Percentiles rank a stretch among this genome's conserved stretches.
These are phyloP conservation scores for Globisporangium megalacanthum DNA, from an alignment of 352 stramenopile genomes.

Conservation along the genomic window DNA sequence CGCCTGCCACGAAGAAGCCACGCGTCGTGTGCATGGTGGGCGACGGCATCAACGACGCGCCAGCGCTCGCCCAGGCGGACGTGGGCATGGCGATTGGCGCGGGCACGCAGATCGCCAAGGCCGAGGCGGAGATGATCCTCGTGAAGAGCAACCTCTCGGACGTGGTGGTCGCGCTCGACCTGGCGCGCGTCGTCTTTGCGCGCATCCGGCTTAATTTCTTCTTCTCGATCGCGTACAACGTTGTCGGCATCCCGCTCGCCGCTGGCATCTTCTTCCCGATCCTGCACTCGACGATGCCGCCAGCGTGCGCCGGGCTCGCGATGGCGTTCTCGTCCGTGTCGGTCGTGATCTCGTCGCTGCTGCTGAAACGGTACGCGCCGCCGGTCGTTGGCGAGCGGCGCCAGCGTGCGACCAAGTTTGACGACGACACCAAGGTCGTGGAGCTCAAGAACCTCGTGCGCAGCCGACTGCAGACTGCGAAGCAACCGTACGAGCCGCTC, in stretches of 20 bases:
- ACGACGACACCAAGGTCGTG: slow-evolving; percentile 62
- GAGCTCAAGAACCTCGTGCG: slow-evolving; percentile 76
- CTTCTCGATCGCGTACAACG: slow-evolving; percentile 86
- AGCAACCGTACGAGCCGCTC: slow-evolving; percentile 59
- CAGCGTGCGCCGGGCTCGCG: slow-evolving; percentile 74
- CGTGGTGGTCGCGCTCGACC: slow-evolving; percentile 78
- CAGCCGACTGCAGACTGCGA: slow-evolving; percentile 44
- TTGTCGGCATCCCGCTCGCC: slow-evolving; percentile 75
- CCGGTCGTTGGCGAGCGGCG: slow-evolving; percentile 26
- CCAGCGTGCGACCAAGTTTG: slow-evolving; percentile 25
- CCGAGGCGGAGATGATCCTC: slow-evolving; percentile 86
- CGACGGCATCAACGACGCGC: slow-evolving; percentile 95
- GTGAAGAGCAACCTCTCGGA: slow-evolving; percentile 81
- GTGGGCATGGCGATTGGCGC: slow-evolving; percentile 91
- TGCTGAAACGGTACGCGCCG: slow-evolving; percentile 70
- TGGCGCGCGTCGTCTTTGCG: slow-evolving; percentile 73
- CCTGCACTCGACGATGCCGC: slow-evolving; percentile 79
- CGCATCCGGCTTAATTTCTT: slow-evolving; percentile 88
- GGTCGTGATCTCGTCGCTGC: slow-evolving; percentile 78
- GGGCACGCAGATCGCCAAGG: slow-evolving; percentile 88
- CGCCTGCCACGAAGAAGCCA: slow-evolving; percentile 61
- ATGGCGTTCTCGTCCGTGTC: slow-evolving; percentile 89
- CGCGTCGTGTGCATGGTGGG: slow-evolving; percentile 91
- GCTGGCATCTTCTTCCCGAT: slow-evolving; percentile 84
- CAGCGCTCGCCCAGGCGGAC: slow-evolving; percentile 88